Evolutionary conservation across 1,139 yeast species (phyloP).

Genomic region (Taphrina pruni): DNA sequence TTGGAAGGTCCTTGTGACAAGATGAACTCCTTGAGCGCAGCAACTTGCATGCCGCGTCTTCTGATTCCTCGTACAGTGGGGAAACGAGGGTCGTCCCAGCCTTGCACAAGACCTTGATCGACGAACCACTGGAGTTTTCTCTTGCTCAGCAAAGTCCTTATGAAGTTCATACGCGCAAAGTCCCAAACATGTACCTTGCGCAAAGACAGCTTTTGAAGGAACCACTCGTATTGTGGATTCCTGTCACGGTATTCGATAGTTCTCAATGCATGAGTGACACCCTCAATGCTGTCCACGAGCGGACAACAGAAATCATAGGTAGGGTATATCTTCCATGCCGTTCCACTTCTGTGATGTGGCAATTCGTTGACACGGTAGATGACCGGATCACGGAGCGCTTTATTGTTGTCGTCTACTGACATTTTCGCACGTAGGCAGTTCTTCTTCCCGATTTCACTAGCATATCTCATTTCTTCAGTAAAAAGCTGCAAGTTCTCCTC

Average conservation of each 20-base stretch:
- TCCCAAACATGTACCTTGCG: conserved; percentile 97
- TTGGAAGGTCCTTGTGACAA: conserved; percentile 96
- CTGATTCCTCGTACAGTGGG: conserved; percentile 92
- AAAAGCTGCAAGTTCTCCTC: conserved; percentile 88
- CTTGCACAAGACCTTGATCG: conserved; percentile 78
- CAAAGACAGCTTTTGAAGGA: conserved; percentile 75
- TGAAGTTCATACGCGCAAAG: conserved; percentile 93
- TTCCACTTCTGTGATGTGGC: conserved; percentile 96
- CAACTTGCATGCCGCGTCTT: conserved; percentile 99
- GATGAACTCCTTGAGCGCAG: conserved; percentile 90
- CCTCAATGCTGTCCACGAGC: conserved; percentile 90
- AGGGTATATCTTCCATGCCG: conserved; percentile 92
- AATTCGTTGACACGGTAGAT: conserved; percentile 94
- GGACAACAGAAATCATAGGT: conserved; percentile 99
- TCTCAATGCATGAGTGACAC: conserved; percentile 95
- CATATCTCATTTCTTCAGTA: conserved; percentile 83
- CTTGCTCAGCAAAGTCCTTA: conserved; percentile 90
- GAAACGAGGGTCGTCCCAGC: conserved; percentile 99
- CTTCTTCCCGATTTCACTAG: conserved; percentile 84
- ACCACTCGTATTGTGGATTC: conserved; percentile 97
- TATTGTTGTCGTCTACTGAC: conserved; percentile 85
- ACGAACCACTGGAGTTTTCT: conserved; percentile 99
- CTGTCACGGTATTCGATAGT: conserved; percentile 98
- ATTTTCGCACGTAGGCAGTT: conserved; percentile 95
- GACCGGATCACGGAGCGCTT: conserved; percentile 95